These are phyloP conservation scores for Wolfiporia cocos DNA, from an alignment of 1,284 basidiomycete genomes.

Conservation along the genomic window DNA sequence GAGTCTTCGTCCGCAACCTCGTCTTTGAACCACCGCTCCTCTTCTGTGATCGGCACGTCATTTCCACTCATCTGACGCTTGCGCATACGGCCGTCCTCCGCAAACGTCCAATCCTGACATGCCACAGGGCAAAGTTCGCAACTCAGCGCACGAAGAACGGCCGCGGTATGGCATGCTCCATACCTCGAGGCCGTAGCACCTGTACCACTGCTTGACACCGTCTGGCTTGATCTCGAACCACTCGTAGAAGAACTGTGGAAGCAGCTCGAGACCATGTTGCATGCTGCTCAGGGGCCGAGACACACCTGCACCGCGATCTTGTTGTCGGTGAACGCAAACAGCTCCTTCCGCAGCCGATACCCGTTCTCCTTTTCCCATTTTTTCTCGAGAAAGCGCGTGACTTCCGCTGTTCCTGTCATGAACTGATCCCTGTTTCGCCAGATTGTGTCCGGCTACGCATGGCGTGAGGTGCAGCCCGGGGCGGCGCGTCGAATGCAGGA, in stretches of 20 bases:
- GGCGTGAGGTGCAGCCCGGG: neutral
- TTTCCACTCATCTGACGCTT: slow-evolving; percentile 56
- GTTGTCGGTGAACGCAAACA: slow-evolving; percentile 52
- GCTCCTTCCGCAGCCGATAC: slow-evolving; percentile 43
- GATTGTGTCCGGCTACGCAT: slow-evolving; percentile 35
- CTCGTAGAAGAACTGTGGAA: slow-evolving; percentile 54
- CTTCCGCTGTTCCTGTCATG: slow-evolving; percentile 39
- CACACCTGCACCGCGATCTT: slow-evolving; percentile 49
- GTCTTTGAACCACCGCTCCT: slow-evolving; percentile 53
- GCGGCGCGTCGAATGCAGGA: neutral
- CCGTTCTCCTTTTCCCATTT: slow-evolving; percentile 52
- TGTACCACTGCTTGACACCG: slow-evolving; percentile 40
- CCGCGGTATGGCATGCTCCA: slow-evolving; percentile 3
- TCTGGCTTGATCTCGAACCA: slow-evolving; percentile 34
- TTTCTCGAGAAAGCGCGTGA: slow-evolving; percentile 42
- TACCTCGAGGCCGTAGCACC: slow-evolving; percentile 50
- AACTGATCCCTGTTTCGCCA: slow-evolving; percentile 59
- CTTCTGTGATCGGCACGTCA: slow-evolving; percentile 42
- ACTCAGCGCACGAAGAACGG: no score
- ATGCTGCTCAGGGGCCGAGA: neutral
- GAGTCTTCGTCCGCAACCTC: slow-evolving; percentile 26
- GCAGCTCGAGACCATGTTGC: neutral
- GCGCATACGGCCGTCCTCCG: slow-evolving; percentile 45
- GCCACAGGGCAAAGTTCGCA: no score
- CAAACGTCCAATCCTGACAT: slow-evolving; percentile 53